Conservation (phyloP, 176 grass and related monocot species). For the Thalia dealbata region DNA sequence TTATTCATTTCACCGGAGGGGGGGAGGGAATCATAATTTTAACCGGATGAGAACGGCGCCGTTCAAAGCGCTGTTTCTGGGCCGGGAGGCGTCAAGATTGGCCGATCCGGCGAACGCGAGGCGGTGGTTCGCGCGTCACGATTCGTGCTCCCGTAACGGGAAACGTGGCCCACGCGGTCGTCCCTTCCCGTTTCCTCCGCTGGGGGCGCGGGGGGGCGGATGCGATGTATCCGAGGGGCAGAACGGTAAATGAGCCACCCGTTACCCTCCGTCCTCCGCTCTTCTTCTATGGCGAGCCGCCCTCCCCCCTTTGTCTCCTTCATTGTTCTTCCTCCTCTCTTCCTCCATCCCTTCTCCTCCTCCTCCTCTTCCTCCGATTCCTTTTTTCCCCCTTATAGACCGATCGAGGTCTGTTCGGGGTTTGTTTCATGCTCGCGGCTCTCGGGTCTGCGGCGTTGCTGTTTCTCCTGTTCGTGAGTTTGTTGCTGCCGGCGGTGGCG, state of each 20-base stretch:
- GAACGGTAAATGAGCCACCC: background rate
- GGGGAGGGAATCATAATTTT: no score
- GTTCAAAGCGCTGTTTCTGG: no score
- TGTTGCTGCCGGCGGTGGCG: background rate
- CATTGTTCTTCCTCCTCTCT: background rate
- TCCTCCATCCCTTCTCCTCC: background rate
- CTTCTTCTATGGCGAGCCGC: background rate
- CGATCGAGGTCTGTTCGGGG: background rate
- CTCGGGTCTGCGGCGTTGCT: background rate
- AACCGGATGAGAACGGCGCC: no score
- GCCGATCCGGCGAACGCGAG: no score
- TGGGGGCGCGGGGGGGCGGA: background rate
- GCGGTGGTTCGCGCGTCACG: background rate
- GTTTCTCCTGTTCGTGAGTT: background rate
- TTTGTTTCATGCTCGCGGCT: background rate
- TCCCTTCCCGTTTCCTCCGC: background rate
- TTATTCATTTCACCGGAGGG: no score
- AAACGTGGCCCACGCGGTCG: background rate
- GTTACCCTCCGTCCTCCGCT: background rate
- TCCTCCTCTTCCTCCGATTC: background rate
- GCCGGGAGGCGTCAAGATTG: no score
- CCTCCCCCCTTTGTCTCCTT: background rate
- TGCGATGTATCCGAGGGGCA: background rate
- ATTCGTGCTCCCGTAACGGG: background rate
- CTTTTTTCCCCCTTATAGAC: background rate